phyloP scores from a whole-genome alignment of 768 basidiomycete species.

The Rickenella mellea region DNA sequence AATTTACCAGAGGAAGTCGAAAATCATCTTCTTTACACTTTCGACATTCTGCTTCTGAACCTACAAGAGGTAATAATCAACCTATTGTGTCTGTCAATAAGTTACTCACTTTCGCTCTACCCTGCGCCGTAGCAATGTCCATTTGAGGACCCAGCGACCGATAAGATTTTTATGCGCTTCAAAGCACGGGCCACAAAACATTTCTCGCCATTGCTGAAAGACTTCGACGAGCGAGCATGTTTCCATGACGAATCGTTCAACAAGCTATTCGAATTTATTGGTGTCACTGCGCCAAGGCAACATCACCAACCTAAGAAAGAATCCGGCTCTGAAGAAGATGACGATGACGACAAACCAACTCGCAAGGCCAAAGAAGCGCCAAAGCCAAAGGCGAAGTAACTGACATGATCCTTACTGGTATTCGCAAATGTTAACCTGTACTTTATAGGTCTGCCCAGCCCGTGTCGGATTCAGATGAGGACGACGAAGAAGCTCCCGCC shows the following conservation, averaged over 20 bases:
- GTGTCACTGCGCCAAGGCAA: conserved; percentile 25
- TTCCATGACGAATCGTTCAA: conserved; percentile 31
- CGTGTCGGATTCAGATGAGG: background rate
- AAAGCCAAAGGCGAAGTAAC: background rate
- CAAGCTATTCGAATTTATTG: conserved; percentile 32
- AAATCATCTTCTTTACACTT: conserved; percentile 30
- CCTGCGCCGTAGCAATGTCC: conserved; percentile 42
- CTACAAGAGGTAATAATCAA: conserved; percentile 33
- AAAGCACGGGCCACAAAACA: conserved; percentile 32
- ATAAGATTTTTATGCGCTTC: conserved; percentile 50
- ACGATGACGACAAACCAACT: background rate
- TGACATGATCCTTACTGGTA: background rate
- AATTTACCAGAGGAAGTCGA: conserved; percentile 34
- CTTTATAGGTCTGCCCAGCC: background rate
- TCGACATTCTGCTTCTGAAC: conserved; percentile 39
- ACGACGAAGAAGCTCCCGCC: background rate
- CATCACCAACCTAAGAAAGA: conserved; percentile 14
- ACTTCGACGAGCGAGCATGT: conserved; percentile 25
- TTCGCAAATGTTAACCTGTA: background rate
- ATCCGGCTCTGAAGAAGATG: no score
- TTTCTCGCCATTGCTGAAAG: conserved; percentile 31
- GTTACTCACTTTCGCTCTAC: background rate
- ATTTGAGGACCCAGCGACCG: conserved; percentile 40
- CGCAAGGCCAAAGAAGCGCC: background rate
- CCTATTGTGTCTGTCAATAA: background rate